Percentiles rank a stretch among this genome's conserved stretches.
These are phyloP conservation scores for Boletellus emodensis DNA, from an alignment of 768 basidiomycete genomes.

Conservation along the genomic window DNA sequence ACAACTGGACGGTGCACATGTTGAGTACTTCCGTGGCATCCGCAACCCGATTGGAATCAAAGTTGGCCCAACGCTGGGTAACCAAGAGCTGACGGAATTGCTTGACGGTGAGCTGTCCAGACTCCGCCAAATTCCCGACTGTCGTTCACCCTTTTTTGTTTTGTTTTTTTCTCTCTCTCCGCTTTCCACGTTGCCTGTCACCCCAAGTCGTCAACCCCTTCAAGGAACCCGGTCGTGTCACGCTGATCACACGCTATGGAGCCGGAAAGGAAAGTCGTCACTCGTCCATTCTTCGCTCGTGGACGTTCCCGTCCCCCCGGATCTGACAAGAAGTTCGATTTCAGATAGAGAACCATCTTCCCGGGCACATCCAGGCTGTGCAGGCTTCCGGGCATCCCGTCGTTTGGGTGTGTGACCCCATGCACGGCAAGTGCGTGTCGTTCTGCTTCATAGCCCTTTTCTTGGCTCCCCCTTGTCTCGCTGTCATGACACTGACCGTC, in stretches of 20 bases:
- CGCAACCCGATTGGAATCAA: constrained; percentile 95
- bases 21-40: constrained; percentile 92
- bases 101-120: constrained; percentile 62
- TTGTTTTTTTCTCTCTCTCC: too few species aligned
- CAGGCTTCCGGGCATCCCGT: constrained; percentile 80
- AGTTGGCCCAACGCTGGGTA: constrained; percentile 83
- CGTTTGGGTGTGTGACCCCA: constrained; percentile 94
- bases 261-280: constrained; percentile 62
- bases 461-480: background rate
- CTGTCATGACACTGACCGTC: background rate
- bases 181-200: background rate
- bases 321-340: background rate
- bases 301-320: background rate
- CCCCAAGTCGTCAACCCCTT: constrained; percentile 79
- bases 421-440: constrained; percentile 90
- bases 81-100: constrained; percentile 70
- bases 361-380: constrained; percentile 79
- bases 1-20: constrained; percentile 87
- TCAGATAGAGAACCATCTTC: constrained; percentile 73
- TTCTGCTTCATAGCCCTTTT: background rate
- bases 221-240: constrained; percentile 77
- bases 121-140: background rate
- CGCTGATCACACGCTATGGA: constrained; percentile 91
- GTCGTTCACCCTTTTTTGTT: background rate
- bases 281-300: background rate